A percentile compares a stretch with the other conserved stretches of the same genome.
Evolutionary conservation across 1,284 basidiomycete species (phyloP).

Genomic region (Marasmius tenuissimus): DNA sequence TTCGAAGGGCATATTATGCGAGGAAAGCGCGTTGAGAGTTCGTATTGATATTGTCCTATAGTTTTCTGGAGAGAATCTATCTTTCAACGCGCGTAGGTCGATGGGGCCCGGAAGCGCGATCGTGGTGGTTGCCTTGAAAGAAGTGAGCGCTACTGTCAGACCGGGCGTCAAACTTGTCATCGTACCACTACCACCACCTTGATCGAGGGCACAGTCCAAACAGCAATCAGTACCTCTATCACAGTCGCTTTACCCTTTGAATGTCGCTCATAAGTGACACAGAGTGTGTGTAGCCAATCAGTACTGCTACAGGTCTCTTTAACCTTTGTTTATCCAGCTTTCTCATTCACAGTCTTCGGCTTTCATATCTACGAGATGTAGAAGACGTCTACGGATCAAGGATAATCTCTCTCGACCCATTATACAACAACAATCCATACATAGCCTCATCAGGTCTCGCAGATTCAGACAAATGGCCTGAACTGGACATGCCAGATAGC

Average conservation of each 20-base stretch:
- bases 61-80: no score
- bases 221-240: not conserved
- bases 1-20: constrained; percentile 21
- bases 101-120: no score
- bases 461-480: constrained; percentile 81
- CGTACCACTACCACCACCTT: not conserved
- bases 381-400: constrained; percentile 82
- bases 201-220: not conserved
- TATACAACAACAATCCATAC: constrained; percentile 78
- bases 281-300: constrained; percentile 1
- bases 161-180: not conserved
- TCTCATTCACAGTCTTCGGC: constrained; percentile 80
- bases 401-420: constrained; percentile 75
- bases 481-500: constrained; percentile 68
- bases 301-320: not conserved
- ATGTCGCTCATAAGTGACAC: constrained; percentile 15
- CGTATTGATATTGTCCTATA: no score
- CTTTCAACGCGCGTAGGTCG: no score
- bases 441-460: constrained; percentile 76
- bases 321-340: constrained; percentile 51
- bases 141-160: no score
- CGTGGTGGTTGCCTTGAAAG: no score
- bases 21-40: no score
- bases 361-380: constrained; percentile 85
- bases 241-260: not conserved